phyloP scores from a whole-genome alignment of 2,329 filamentous ascomycete species.

The Onygena corvina region DNA sequence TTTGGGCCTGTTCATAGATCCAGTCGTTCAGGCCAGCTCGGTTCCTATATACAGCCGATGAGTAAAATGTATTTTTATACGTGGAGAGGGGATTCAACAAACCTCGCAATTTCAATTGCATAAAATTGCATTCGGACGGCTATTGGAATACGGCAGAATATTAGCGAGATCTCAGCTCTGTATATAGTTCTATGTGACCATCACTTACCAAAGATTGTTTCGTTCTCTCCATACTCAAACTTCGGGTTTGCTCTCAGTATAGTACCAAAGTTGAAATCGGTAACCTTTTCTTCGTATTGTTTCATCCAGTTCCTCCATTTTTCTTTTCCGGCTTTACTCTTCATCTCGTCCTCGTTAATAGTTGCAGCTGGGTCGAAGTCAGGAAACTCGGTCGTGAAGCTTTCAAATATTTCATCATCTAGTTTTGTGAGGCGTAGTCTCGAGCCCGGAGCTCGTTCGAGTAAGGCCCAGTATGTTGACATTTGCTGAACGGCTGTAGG shows the following conservation, averaged over 20 bases:
- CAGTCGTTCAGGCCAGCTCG: conserved; percentile 85
- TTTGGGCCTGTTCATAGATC: conserved; percentile 75
- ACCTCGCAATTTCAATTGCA: conserved; percentile 62
- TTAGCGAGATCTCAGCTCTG: neutral
- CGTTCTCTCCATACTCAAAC: conserved; percentile 73
- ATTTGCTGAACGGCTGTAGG: conserved; percentile 73
- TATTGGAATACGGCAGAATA: conserved; percentile 19
- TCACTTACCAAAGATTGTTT: conserved; percentile 73
- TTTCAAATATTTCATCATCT: conserved; percentile 87
- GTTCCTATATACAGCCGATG: conserved; percentile 45
- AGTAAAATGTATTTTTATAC: neutral
- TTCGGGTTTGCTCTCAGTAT: conserved; percentile 71
- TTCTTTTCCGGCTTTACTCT: conserved; percentile 91
- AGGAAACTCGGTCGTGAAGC: conserved; percentile 78
- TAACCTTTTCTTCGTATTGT: conserved; percentile 84
- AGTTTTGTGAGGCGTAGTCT: conserved; percentile 79
- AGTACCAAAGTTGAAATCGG: conserved; percentile 96
- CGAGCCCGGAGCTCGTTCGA: conserved; percentile 84
- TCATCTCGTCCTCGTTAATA: conserved; percentile 89
- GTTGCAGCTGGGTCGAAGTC: conserved; percentile 75
- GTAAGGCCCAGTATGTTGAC: conserved; percentile 91
- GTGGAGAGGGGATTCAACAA: conserved; percentile 22
- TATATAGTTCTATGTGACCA: neutral
- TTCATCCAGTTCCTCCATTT: conserved; percentile 91
- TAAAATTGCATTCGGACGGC: conserved; percentile 73